Conservation (phyloP, 345 rosid species). For the Fremontodendron californicum region DNA sequence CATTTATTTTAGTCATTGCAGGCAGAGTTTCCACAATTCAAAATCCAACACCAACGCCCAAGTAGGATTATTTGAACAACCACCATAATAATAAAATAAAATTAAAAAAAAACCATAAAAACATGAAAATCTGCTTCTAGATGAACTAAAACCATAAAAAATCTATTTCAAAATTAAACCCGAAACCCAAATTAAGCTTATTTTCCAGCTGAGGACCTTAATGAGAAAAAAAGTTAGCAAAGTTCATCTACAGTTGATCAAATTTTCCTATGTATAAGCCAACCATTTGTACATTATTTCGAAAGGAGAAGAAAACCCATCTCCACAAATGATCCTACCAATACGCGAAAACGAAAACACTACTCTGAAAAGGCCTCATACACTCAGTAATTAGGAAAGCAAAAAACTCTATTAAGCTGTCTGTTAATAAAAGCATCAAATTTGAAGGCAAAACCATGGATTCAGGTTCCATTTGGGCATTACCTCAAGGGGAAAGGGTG, state of each 20-base stretch:
- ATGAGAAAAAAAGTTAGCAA: not conserved
- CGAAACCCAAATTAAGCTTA: not conserved
- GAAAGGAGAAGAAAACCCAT: not conserved
- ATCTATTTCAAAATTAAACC: not conserved
- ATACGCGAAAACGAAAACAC: not conserved
- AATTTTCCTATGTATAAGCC: not conserved
- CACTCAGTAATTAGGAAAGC: not conserved
- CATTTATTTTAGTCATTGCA: not conserved
- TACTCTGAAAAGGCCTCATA: not conserved
- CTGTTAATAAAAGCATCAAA: not conserved
- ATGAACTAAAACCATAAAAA: not conserved
- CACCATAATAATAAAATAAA: no score
- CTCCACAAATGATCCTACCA: not conserved
- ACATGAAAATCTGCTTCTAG: not conserved
- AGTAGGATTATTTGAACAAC: not conserved
- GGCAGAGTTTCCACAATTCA: not conserved
- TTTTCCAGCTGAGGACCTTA: not conserved
- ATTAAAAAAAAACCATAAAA: not conserved
- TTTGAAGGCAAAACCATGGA: not conserved
- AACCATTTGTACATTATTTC: not conserved
- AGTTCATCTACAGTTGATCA: not conserved
- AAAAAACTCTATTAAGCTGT: not conserved
- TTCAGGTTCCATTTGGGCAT: not conserved
- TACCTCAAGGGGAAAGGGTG: not conserved
- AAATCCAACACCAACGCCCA: not conserved